Percentiles rank a stretch among this genome's conserved stretches.
phyloP scores from a whole-genome alignment of 1,139 yeast species.

The Debaryomycetaceae sp. region DNA sequence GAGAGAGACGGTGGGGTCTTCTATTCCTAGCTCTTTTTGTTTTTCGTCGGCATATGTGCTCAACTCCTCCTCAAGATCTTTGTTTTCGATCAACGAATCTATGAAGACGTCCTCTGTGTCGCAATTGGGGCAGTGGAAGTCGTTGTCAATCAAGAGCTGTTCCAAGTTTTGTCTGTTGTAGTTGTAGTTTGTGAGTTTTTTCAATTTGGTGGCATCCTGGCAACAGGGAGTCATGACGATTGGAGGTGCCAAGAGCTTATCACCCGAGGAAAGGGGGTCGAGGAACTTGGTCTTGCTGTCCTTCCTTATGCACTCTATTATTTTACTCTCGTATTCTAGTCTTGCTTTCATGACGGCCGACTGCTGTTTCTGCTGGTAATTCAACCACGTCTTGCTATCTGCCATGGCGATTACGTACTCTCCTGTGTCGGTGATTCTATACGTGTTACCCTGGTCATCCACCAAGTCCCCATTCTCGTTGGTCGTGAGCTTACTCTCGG shows the following conservation, averaged over 20 bases:
- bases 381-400: conserved; percentile 89
- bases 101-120: conserved; percentile 67
- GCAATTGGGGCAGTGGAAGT: conserved; percentile 91
- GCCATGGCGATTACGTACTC: conserved; percentile 94
- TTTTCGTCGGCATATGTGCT: conserved; percentile 49
- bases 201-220: conserved; percentile 50
- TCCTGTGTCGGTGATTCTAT: conserved; percentile 91
- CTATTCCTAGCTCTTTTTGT: conserved; percentile 36
- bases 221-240: conserved; percentile 87
- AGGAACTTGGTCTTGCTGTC: conserved; percentile 44
- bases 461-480: conserved; percentile 48
- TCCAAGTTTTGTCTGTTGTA: conserved; percentile 53
- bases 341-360: conserved; percentile 49
- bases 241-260: conserved; percentile 63
- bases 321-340: conserved; percentile 36
- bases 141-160: conserved; percentile 70
- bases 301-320: conserved; percentile 32
- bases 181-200: conserved; percentile 41
- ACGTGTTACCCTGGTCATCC: conserved; percentile 65
- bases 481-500: conserved; percentile 43
- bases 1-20: conserved; percentile 26
- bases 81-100: conserved; percentile 65
- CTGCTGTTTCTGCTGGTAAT: conserved; percentile 68
- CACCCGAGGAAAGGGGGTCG: conserved; percentile 61
- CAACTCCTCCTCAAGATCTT: conserved; percentile 54